Percentiles rank a stretch among this genome's conserved stretches.
These are phyloP conservation scores for Monascus ruber DNA, from an alignment of 2,329 filamentous ascomycete genomes.

Conservation along the genomic window DNA sequence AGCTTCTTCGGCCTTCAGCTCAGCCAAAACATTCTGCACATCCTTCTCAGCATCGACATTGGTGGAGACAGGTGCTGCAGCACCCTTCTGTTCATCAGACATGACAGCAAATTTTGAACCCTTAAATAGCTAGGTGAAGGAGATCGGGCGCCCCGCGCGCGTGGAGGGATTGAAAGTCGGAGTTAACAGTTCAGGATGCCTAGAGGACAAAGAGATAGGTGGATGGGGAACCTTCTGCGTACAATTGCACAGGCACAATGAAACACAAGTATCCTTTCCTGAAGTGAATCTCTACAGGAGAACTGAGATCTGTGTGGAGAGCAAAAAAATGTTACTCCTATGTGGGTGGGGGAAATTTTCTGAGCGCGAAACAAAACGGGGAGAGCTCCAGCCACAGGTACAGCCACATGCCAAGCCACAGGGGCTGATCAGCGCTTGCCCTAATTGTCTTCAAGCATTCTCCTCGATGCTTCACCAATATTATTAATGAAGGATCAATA, in stretches of 20 bases:
- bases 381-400: slow-evolving; percentile 4
- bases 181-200: neutral
- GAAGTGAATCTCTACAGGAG: neutral
- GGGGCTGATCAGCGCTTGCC: too few species aligned
- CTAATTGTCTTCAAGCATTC: too few species aligned
- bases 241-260: too few species aligned
- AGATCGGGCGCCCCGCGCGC: too few species aligned
- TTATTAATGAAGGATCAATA: too few species aligned
- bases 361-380: neutral
- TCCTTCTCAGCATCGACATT: slow-evolving; percentile 36
- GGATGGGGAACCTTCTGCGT: neutral
- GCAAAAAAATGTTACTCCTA: slow-evolving; percentile 3
- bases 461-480: too few species aligned
- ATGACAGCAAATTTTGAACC: slow-evolving; percentile 10
- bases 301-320: neutral
- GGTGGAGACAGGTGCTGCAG: slow-evolving; percentile 12
- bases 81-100: slow-evolving; percentile 28
- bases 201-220: neutral
- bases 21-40: slow-evolving; percentile 34
- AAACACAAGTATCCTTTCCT: too few species aligned
- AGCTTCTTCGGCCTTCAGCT: slow-evolving; percentile 28
- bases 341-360: slow-evolving; percentile 8
- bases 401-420: neutral
- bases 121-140: too few species aligned
- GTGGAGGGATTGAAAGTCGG: neutral